Evolutionary conservation across 805 yeast species (phyloP).

Genomic region (Kodamaea hsintzibuensis): DNA sequence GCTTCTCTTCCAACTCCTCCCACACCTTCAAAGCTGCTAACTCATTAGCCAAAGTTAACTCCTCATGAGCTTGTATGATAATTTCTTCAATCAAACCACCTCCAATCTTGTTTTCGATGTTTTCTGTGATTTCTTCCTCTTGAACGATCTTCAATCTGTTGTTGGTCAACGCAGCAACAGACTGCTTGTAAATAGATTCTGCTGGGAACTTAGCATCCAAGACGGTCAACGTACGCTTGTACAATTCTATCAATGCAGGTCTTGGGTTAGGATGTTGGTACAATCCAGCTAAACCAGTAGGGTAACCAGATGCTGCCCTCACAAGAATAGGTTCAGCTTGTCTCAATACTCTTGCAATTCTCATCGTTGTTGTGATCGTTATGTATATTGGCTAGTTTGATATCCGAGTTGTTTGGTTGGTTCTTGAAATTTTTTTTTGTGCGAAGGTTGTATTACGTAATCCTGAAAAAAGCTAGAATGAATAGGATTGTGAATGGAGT

Average conservation of each 20-base stretch:
- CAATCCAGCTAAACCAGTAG: slow-evolving; percentile 81
- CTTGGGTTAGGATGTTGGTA: slow-evolving; percentile 81
- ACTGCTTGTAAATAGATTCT: slow-evolving; percentile 71
- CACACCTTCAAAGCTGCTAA: slow-evolving; percentile 70
- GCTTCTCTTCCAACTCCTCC: slow-evolving; percentile 81
- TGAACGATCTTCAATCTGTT: slow-evolving; percentile 70
- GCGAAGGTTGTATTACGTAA: not conserved
- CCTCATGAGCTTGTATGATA: slow-evolving; percentile 80
- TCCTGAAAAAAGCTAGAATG: too few species aligned
- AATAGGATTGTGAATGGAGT: not conserved
- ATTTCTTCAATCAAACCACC: slow-evolving; percentile 84
- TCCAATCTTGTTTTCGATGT: slow-evolving; percentile 73
- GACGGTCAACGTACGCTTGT: slow-evolving; percentile 64
- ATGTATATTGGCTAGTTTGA: not conserved
- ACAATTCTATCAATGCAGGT: slow-evolving; percentile 71
- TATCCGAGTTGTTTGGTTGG: slow-evolving; percentile 9
- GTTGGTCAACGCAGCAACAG: slow-evolving; percentile 70
- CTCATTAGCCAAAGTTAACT: slow-evolving; percentile 64
- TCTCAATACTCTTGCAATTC: slow-evolving; percentile 42
- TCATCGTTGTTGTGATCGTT: slow-evolving; percentile 25
- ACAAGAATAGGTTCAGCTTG: slow-evolving; percentile 56
- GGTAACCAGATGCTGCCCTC: slow-evolving; percentile 61
- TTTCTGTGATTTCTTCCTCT: slow-evolving; percentile 56
- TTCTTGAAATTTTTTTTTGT: slow-evolving; percentile 4
- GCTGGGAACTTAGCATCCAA: slow-evolving; percentile 65